These are phyloP conservation scores for Vigna unguiculata DNA, from an alignment of 306 rosid species.

Conservation along the genomic window DNA sequence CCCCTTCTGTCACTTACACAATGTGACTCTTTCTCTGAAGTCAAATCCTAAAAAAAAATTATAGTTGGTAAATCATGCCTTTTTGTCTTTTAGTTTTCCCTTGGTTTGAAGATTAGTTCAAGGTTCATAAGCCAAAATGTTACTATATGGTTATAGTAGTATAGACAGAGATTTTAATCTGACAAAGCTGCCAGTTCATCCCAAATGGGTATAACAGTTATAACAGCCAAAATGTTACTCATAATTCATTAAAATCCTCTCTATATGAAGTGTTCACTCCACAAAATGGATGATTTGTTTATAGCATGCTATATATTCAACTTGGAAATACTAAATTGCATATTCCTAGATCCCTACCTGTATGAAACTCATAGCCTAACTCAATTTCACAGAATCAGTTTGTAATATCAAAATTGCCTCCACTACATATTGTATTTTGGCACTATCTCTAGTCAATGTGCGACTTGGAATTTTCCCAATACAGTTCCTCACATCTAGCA, in stretches of 20 bases:
- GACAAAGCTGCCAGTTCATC: background rate
- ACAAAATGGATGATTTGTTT: background rate
- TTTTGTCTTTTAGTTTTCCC: background rate
- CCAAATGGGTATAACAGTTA: background rate
- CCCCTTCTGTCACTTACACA: slow-evolving; percentile 11
- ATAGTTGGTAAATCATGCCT: slow-evolving; percentile 13
- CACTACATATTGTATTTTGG: no score
- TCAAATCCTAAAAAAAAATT: slow-evolving; percentile 22
- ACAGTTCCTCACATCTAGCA: no score
- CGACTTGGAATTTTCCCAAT: no score
- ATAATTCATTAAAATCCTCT: background rate
- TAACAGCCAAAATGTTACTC: no score
- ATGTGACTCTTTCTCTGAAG: slow-evolving; percentile 17
- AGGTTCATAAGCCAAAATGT: slow-evolving; percentile 4
- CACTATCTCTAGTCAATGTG: no score
- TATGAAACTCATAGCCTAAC: background rate
- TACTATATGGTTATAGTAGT: background rate
- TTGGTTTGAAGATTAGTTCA: background rate
- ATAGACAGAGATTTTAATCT: background rate
- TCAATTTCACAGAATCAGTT: no score
- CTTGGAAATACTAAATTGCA: slow-evolving; percentile 47
- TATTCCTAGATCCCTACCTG: slow-evolving; percentile 2
- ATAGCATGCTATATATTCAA: background rate
- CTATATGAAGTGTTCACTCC: background rate
- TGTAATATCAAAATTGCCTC: no score